Percentiles rank a stretch among this genome's conserved stretches.
Evolutionary conservation across 768 basidiomycete genomes (phyloP).

Genomic region (Pluteus cervinus): DNA sequence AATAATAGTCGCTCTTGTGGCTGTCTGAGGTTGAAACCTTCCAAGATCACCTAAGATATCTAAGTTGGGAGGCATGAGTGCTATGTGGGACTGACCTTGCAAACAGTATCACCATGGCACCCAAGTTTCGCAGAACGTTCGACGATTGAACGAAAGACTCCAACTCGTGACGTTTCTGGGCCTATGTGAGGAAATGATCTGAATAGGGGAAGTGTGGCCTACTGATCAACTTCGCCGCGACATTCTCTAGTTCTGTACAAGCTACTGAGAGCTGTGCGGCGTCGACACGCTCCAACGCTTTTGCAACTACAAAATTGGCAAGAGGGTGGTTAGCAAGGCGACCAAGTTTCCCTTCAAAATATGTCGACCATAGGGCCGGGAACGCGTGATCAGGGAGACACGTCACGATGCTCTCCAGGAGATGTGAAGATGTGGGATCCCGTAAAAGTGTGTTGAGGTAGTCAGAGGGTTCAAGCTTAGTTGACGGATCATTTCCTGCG

Average conservation of each 20-base stretch:
- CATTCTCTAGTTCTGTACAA: slow-evolving; percentile 51
- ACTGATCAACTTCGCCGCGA: slow-evolving; percentile 66
- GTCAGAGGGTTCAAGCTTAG: slow-evolving; percentile 52
- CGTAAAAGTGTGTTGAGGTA: slow-evolving; percentile 79
- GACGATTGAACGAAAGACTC: slow-evolving; percentile 70
- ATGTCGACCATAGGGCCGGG: slow-evolving; percentile 63
- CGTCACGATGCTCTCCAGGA: slow-evolving; percentile 75
- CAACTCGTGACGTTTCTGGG: slow-evolving; percentile 66
- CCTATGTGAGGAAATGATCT: slow-evolving; percentile 2
- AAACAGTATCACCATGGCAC: slow-evolving; percentile 40
- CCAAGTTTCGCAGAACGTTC: slow-evolving; percentile 55
- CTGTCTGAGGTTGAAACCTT: no score
- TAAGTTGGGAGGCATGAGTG: no score
- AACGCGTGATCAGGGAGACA: slow-evolving; percentile 61
- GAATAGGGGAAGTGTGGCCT: slow-evolving; percentile 23
- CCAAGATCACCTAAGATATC: no score
- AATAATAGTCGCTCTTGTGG: slow-evolving; percentile 22
- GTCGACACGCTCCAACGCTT: slow-evolving; percentile 61
- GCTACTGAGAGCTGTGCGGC: slow-evolving; percentile 46
- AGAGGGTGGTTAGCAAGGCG: slow-evolving; percentile 82
- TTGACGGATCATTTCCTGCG: slow-evolving; percentile 33
- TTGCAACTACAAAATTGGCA: slow-evolving; percentile 90
- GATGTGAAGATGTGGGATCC: slow-evolving; percentile 84
- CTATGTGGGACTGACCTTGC: slow-evolving; percentile 49
- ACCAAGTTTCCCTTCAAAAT: slow-evolving; percentile 69